phyloP scores from a whole-genome alignment of 1,284 basidiomycete genomes.

The Mrakiaceae sp. region DNA sequence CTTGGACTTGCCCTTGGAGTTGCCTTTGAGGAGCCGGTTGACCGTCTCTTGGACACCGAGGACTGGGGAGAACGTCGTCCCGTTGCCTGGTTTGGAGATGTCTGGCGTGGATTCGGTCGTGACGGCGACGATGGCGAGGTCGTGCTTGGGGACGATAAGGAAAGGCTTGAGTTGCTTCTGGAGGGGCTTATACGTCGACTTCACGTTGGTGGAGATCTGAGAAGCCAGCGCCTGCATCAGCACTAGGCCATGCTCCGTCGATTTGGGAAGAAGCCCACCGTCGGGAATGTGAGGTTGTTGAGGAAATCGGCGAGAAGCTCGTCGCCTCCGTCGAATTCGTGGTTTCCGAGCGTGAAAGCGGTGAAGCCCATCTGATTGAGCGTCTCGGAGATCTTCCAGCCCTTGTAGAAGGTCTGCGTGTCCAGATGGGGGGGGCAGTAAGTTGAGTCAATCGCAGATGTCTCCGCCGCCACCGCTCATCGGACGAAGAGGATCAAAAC shows the following conservation, averaged over 20 bases:
- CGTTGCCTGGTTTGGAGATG: constrained; percentile 16
- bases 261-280: constrained; percentile 22
- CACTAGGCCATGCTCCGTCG: no score
- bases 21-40: constrained; percentile 7
- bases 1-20: neutral
- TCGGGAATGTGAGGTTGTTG: constrained; percentile 36
- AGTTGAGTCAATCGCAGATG: no score
- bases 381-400: constrained; percentile 31
- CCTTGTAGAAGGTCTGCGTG: neutral
- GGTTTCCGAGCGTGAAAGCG: constrained; percentile 30
- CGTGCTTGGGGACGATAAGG: constrained; percentile 34
- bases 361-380: constrained; percentile 39
- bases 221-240: no score
- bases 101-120: constrained; percentile 25
- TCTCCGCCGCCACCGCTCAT: no score
- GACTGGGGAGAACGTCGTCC: constrained; percentile 18
- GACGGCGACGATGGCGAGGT: constrained; percentile 37
- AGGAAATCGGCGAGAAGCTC: constrained; percentile 24
- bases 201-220: constrained; percentile 20
- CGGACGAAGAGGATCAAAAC: neutral
- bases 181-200: constrained; percentile 31
- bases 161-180: constrained; percentile 31
- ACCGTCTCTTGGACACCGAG: constrained; percentile 21
- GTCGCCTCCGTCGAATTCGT: constrained; percentile 34
- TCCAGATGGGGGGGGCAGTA: neutral